These are phyloP conservation scores for Capsella rubella DNA, from an alignment of 441 rosid species.

Conservation along the genomic window DNA sequence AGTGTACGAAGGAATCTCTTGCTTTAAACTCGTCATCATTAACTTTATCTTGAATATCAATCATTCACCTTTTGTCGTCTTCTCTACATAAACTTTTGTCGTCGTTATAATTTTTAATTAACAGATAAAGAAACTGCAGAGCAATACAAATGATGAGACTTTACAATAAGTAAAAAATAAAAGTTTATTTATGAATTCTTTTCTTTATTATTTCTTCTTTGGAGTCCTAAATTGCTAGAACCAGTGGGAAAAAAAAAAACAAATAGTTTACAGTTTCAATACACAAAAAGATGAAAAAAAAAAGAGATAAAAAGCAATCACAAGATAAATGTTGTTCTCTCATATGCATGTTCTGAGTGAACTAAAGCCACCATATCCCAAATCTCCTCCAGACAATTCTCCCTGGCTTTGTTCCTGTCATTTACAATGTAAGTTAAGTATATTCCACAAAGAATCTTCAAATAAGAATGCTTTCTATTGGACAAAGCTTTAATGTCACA, in stretches of 20 bases:
- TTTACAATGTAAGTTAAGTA: neutral
- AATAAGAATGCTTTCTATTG: slow-evolving; percentile 28
- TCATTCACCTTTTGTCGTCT: too few species aligned
- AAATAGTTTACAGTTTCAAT: slow-evolving; percentile 38
- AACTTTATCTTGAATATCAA: neutral
- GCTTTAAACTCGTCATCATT: slow-evolving; percentile 36
- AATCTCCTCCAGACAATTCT: slow-evolving; percentile 54
- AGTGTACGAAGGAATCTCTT: slow-evolving; percentile 36
- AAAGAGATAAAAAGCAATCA: slow-evolving; percentile 32
- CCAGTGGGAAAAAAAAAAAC: slow-evolving; percentile 30
- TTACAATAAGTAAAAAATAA: neutral
- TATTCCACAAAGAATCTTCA: slow-evolving; percentile 6
- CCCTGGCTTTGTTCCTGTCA: slow-evolving; percentile 59
- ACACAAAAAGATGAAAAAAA: slow-evolving; percentile 20
- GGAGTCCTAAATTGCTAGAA: slow-evolving; percentile 38
- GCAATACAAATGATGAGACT: neutral
- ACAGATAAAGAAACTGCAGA: neutral
- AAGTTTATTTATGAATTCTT: slow-evolving; percentile 12
- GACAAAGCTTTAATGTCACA: slow-evolving; percentile 26
- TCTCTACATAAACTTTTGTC: neutral
- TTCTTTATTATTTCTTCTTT: slow-evolving; percentile 7
- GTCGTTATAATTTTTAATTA: too few species aligned
- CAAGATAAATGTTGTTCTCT: slow-evolving; percentile 37
- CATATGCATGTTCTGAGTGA: slow-evolving; percentile 61
- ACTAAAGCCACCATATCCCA: slow-evolving; percentile 53